Evolutionary conservation across 148 eudicot genomes (phyloP).

Genomic region (Dysphania ambrosioides): DNA sequence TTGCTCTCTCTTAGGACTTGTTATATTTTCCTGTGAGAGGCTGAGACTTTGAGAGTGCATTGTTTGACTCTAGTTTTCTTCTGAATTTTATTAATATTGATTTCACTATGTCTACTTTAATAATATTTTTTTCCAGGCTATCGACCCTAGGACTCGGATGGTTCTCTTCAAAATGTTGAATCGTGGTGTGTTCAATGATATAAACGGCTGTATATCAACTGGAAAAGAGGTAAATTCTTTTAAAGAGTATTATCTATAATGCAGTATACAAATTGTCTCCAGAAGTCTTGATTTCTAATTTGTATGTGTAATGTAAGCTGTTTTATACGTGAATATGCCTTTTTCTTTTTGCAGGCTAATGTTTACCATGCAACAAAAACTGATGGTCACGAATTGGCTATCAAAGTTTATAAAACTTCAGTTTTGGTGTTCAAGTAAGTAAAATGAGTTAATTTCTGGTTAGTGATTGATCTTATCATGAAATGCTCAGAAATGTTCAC

Average conservation of each 20-base stretch:
- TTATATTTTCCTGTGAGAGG: background rate
- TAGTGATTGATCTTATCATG: background rate
- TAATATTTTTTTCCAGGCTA: constrained; percentile 50
- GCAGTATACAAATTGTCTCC: background rate
- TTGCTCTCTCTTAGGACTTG: background rate
- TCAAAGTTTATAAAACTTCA: constrained; percentile 94
- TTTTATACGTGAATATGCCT: background rate
- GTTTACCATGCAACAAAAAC: constrained; percentile 93
- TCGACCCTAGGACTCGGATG: constrained; percentile 99
- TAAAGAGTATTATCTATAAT: background rate
- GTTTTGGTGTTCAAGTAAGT: constrained; percentile 95
- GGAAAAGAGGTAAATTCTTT: constrained; percentile 72
- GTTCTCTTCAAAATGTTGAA: constrained; percentile 94
- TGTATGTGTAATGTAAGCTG: background rate
- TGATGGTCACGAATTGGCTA: constrained; percentile 84
- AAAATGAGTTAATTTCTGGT: background rate
- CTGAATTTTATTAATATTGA: background rate
- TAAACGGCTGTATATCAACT: constrained; percentile 95
- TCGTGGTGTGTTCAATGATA: constrained; percentile 79
- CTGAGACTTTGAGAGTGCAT: background rate
- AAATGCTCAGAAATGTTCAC: background rate
- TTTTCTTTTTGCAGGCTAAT: constrained; percentile 63
- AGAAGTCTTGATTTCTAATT: background rate
- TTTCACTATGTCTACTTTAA: background rate
- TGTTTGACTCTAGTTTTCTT: background rate